phyloP scores from a whole-genome alignment of 768 basidiomycete genomes.

The Leccinum arenicola region DNA sequence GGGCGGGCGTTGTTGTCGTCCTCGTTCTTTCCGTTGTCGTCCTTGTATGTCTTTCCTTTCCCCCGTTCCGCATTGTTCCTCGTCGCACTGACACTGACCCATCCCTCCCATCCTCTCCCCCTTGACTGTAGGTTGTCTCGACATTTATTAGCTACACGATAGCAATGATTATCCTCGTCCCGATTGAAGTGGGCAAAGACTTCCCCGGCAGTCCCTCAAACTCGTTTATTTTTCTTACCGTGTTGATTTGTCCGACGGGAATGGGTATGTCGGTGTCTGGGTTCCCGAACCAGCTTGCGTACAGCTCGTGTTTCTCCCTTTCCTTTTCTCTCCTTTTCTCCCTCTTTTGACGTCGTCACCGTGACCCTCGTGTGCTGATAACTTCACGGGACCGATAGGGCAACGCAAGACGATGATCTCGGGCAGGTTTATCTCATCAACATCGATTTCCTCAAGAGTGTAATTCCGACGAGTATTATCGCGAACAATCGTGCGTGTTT shows the following conservation, averaged over 20 bases:
- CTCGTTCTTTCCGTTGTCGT: no score
- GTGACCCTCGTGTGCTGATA: neutral
- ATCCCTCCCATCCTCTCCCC: no score
- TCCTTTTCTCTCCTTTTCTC: slow-evolving; percentile 23
- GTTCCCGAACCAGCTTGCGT: slow-evolving; percentile 66
- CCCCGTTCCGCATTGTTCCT: no score
- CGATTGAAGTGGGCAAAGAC: slow-evolving; percentile 89
- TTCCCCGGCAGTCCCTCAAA: slow-evolving; percentile 68
- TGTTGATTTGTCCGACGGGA: slow-evolving; percentile 87
- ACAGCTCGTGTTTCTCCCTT: slow-evolving; percentile 2
- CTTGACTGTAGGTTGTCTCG: slow-evolving; percentile 55
- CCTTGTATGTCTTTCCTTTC: no score
- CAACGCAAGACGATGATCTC: slow-evolving; percentile 92
- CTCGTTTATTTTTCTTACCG: slow-evolving; percentile 91
- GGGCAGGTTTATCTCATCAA: slow-evolving; percentile 37
- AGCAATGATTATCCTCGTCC: slow-evolving; percentile 93
- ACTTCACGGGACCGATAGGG: slow-evolving; percentile 39
- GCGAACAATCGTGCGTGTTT: slow-evolving; percentile 34
- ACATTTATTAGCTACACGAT: slow-evolving; percentile 98
- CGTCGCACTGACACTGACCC: no score
- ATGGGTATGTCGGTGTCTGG: slow-evolving; percentile 93
- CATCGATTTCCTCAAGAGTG: slow-evolving; percentile 66
- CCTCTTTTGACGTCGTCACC: neutral
- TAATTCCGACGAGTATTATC: slow-evolving; percentile 91
- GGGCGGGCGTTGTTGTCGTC: no score